Conservation (phyloP, 192 early-diverging fungal species). For the Chytriomyces confervae region DNA sequence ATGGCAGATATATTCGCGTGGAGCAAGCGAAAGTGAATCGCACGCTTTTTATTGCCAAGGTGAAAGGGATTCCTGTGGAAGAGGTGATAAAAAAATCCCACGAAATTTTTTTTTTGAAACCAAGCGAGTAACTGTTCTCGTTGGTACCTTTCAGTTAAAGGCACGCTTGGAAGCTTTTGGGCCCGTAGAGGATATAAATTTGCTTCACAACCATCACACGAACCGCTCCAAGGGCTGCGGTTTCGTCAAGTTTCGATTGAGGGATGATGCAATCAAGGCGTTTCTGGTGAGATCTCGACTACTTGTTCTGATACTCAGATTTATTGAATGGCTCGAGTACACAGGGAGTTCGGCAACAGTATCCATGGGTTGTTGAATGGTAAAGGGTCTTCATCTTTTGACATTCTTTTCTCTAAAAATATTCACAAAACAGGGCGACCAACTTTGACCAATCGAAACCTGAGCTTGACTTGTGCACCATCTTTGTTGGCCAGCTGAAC, state of each 20-base stretch:
- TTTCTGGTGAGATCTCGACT: constrained; percentile 47
- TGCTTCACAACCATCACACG: constrained; percentile 53
- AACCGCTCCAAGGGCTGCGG: constrained; percentile 58
- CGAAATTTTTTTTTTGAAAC: not conserved
- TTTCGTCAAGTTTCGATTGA: constrained; percentile 72
- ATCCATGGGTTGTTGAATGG: constrained; percentile 71
- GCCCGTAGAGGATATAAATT: constrained; percentile 66
- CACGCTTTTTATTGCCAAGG: constrained; percentile 66
- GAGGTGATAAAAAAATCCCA: not conserved
- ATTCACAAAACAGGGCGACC: constrained; percentile 40
- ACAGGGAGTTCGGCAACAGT: constrained; percentile 48
- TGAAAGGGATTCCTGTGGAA: constrained; percentile 38
- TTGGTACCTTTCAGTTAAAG: constrained; percentile 35
- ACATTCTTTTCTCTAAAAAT: not conserved
- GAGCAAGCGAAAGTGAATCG: constrained; percentile 80
- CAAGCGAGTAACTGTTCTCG: constrained; percentile 6
- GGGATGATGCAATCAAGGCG: constrained; percentile 76
- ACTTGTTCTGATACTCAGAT: not conserved
- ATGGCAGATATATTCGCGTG: constrained; percentile 74
- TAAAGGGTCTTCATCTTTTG: constrained; percentile 39
- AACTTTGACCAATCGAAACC: constrained; percentile 48
- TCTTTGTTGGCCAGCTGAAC: constrained; percentile 74
- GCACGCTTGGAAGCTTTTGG: constrained; percentile 59
- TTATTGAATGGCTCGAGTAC: constrained; percentile 9
- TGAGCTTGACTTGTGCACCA: constrained; percentile 59